Percentiles rank a stretch among this genome's conserved stretches.
These are phyloP conservation scores for Monosporascus sp. DNA, from an alignment of 2,329 filamentous ascomycete species.

Conservation along the genomic window DNA sequence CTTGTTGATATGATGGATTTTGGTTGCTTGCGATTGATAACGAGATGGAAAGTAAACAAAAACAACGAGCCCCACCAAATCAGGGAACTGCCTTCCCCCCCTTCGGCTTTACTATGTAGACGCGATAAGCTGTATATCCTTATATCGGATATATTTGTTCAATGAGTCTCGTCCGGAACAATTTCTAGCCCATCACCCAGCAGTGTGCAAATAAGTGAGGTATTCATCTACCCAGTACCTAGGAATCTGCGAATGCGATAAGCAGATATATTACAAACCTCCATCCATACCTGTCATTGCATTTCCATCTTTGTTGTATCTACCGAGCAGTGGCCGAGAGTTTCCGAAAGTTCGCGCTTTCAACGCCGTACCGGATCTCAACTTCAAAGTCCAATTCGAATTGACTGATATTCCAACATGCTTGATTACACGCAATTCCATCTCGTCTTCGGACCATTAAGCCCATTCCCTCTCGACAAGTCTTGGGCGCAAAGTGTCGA, in stretches of 20 bases:
- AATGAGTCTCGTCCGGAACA: not conserved
- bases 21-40: too few species aligned
- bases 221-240: too few species aligned
- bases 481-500: slow-evolving; percentile 58
- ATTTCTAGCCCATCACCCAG: not conserved
- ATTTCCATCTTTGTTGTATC: not conserved
- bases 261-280: too few species aligned
- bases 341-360: not conserved
- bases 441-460: slow-evolving; percentile 58
- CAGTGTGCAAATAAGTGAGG: too few species aligned
- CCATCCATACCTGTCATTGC: too few species aligned
- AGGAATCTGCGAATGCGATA: too few species aligned
- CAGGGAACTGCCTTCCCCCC: not conserved
- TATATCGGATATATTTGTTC: too few species aligned
- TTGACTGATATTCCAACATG: slow-evolving; percentile 33
- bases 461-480: slow-evolving; percentile 57
- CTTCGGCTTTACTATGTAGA: not conserved
- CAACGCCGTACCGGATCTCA: not conserved
- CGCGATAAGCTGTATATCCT: not conserved
- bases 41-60: not conserved
- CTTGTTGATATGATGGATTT: too few species aligned
- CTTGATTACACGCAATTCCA: slow-evolving; percentile 63
- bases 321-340: not conserved
- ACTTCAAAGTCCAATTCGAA: not conserved
- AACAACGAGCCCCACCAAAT: not conserved